phyloP scores from a whole-genome alignment of 2,329 filamentous ascomycete species.

The Paramyrothecium roridum region DNA sequence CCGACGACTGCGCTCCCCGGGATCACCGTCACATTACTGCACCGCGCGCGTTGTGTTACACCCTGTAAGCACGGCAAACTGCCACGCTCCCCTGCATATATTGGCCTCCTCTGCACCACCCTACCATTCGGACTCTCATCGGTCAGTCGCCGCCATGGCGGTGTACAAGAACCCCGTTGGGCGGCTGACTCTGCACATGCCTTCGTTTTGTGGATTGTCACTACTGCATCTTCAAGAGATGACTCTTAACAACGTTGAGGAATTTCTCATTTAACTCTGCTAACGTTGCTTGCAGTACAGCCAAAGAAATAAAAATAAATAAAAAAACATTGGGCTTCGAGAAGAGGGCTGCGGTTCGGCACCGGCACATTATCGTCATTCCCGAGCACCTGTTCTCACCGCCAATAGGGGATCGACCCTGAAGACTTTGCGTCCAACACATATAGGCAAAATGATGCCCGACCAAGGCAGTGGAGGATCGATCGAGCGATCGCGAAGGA shows the following conservation, averaged over 20 bases:
- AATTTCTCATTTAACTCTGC: no score
- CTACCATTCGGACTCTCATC: not conserved
- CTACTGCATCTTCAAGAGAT: not conserved
- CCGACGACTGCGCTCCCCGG: not conserved
- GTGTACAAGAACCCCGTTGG: not conserved
- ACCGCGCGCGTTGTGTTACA: not conserved
- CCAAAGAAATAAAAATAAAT: no score
- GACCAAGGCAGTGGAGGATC: conserved; percentile 45
- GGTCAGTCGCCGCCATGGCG: not conserved
- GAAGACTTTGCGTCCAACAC: not conserved
- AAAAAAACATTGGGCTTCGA: no score
- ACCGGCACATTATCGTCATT: not conserved
- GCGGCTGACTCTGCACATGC: not conserved
- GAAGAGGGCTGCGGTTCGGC: no score
- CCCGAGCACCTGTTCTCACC: not conserved
- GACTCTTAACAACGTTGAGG: no score
- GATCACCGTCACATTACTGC: not conserved
- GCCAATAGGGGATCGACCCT: not conserved
- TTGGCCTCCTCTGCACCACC: conserved; percentile 9
- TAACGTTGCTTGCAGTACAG: no score
- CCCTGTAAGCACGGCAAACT: conserved; percentile 4
- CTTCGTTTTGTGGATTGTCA: not conserved
- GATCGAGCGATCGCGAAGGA: conserved; percentile 29
- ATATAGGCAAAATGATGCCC: conserved; percentile 29
- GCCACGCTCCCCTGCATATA: conserved; percentile 2